Conservation (phyloP, 495 filamentous ascomycete genomes). For the Penicillium manginii region DNA sequence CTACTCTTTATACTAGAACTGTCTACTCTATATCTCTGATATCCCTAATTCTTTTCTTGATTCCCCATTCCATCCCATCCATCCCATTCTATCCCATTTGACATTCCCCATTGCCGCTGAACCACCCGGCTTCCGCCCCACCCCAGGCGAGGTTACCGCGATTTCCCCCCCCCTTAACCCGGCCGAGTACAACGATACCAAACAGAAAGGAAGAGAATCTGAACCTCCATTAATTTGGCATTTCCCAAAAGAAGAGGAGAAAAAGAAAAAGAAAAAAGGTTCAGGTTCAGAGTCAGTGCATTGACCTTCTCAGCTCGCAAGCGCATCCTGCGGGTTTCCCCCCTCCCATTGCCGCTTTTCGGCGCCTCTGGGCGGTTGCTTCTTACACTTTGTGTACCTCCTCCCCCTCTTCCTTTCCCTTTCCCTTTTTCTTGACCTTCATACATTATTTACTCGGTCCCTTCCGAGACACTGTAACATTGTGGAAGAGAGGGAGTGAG, state of each 20-base stretch:
- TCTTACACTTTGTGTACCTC: no score
- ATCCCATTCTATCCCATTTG: neutral
- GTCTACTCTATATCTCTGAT: neutral
- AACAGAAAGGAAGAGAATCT: neutral
- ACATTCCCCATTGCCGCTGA: slow-evolving; percentile 10
- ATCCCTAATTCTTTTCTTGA: neutral
- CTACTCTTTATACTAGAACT: neutral
- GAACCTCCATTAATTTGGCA: no score
- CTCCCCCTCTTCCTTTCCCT: neutral
- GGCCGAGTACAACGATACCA: neutral
- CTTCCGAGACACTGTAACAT: neutral
- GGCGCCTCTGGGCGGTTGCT: slow-evolving; percentile 5
- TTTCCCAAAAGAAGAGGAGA: neutral
- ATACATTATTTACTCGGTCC: neutral
- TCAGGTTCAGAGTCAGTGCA: no score
- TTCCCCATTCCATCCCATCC: neutral
- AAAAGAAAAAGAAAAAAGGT: neutral
- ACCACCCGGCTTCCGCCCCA: slow-evolving; percentile 22
- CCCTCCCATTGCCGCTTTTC: slow-evolving; percentile 5
- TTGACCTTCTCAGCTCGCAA: slow-evolving; percentile 13
- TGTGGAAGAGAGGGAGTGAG: neutral
- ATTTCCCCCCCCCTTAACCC: slow-evolving; percentile 7
- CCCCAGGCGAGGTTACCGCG: slow-evolving; percentile 28
- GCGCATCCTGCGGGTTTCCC: slow-evolving; percentile 13
- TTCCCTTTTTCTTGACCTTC: no score